Conservation (phyloP, 805 yeast species). For the Dipodascus geniculatus region DNA sequence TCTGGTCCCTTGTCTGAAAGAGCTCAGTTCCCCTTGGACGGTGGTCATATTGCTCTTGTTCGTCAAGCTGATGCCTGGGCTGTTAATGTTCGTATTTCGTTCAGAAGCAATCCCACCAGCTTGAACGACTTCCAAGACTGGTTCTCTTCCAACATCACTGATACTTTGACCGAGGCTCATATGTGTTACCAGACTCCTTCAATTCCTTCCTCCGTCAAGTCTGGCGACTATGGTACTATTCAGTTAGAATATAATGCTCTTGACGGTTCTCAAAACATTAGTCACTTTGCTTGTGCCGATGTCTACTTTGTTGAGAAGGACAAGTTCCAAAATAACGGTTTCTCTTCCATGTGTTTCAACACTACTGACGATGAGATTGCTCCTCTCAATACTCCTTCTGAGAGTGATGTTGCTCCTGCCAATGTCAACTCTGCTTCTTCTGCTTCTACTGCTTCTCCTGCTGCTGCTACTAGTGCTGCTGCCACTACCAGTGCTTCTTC, state of each 20-base stretch:
- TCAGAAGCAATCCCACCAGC: constrained; percentile 29
- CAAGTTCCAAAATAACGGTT: constrained; percentile 25
- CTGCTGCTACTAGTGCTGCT: constrained; percentile 36
- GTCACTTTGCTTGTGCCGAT: constrained; percentile 38
- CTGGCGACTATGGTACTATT: constrained; percentile 34
- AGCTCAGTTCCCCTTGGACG: constrained; percentile 35
- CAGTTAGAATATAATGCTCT: constrained; percentile 33
- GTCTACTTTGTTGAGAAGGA: constrained; percentile 30
- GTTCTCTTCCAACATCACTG: constrained; percentile 27
- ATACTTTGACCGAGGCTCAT: constrained; percentile 34
- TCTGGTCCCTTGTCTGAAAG: constrained; percentile 26
- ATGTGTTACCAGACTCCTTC: constrained; percentile 37
- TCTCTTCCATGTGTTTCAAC: constrained; percentile 31
- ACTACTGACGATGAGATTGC: constrained; percentile 31
- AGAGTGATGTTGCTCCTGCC: constrained; percentile 7
- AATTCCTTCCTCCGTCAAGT: constrained; percentile 26
- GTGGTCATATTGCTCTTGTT: constrained; percentile 36
- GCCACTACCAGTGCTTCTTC: constrained; percentile 66
- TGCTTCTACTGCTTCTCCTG: constrained; percentile 7
- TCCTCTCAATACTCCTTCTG: constrained; percentile 22
- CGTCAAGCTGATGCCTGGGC: constrained; percentile 32
- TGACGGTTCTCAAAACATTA: constrained; percentile 29
- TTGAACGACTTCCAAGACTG: constrained; percentile 29
- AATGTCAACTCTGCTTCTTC: constrained; percentile 17
- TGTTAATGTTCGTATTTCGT: constrained; percentile 31